Evolutionary conservation across 441 rosid species (phyloP).

Genomic region (Adansonia rubrostipa): DNA sequence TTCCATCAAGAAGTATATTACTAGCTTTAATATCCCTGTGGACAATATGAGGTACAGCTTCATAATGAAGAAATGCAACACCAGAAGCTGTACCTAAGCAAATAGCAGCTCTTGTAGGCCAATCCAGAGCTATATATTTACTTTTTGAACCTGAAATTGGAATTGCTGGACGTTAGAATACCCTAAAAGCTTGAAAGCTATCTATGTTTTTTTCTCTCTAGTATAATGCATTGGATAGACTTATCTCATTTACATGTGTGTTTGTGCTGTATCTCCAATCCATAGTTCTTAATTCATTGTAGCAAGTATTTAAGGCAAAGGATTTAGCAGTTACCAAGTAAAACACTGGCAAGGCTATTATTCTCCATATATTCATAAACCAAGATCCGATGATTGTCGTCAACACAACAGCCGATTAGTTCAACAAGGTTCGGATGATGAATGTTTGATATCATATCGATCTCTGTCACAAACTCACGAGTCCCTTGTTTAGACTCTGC

Average conservation of each 20-base stretch:
- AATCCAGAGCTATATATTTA: constrained; percentile 50
- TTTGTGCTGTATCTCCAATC: neutral
- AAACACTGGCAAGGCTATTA: constrained; percentile 67
- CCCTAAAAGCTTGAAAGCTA: constrained; percentile 11
- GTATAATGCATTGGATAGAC: neutral
- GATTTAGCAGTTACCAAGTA: constrained; percentile 50
- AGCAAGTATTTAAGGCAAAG: neutral
- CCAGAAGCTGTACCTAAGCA: constrained; percentile 72
- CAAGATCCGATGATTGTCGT: constrained; percentile 53
- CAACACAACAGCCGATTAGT: constrained; percentile 73
- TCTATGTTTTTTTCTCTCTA: neutral
- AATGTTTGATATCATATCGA: constrained; percentile 53
- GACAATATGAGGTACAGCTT: constrained; percentile 63
- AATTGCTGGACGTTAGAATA: neutral
- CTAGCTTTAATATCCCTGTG: constrained; percentile 85
- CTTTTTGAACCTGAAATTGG: constrained; percentile 57
- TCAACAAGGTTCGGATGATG: constrained; percentile 71
- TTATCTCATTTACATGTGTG: too few species aligned
- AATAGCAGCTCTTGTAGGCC: constrained; percentile 68
- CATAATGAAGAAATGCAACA: constrained; percentile 65
- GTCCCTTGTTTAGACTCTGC: constrained; percentile 73
- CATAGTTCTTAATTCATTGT: neutral
- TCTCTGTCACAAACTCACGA: constrained; percentile 65
- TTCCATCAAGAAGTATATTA: constrained; percentile 67
- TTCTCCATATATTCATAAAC: constrained; percentile 74